These are phyloP conservation scores for Xylaria curta DNA, from an alignment of 495 filamentous ascomycete species.

Conservation along the genomic window DNA sequence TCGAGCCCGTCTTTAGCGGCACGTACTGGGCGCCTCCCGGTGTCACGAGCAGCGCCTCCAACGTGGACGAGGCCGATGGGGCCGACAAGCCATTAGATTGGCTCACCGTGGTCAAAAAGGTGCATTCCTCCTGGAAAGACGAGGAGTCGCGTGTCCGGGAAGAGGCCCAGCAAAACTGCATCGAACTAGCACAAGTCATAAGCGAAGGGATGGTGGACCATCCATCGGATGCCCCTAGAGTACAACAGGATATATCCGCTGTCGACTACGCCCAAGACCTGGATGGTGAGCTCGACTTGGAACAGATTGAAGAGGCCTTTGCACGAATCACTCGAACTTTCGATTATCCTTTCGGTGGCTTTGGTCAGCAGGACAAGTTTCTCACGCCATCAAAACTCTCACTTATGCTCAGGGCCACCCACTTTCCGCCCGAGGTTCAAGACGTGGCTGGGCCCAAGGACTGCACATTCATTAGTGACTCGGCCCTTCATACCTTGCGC, in stretches of 20 bases:
- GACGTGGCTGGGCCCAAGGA: slow-evolving; percentile 88
- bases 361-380: slow-evolving; percentile 84
- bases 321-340: slow-evolving; percentile 78
- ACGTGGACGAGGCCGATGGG: slow-evolving; percentile 32
- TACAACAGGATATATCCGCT: slow-evolving; percentile 19
- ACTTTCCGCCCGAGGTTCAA: slow-evolving; percentile 72
- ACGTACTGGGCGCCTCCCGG: slow-evolving; percentile 94
- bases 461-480: slow-evolving; percentile 73
- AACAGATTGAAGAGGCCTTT: slow-evolving; percentile 89
- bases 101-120: slow-evolving; percentile 80
- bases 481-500: slow-evolving; percentile 82
- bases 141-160: slow-evolving; percentile 80
- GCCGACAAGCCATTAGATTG: slow-evolving; percentile 40
- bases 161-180: slow-evolving; percentile 81
- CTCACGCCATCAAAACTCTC: slow-evolving; percentile 84
- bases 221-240: slow-evolving; percentile 31
- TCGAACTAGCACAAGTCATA: slow-evolving; percentile 82
- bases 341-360: slow-evolving; percentile 80
- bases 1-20: slow-evolving; percentile 93
- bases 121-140: slow-evolving; percentile 81
- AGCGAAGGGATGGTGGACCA: slow-evolving; percentile 78
- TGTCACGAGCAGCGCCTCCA: slow-evolving; percentile 56
- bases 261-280: slow-evolving; percentile 38
- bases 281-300: slow-evolving; percentile 75
- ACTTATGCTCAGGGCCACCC: slow-evolving; percentile 78